Evolutionary conservation across 495 filamentous ascomycete genomes (phyloP).

Genomic region (Chaetomium tenue): DNA sequence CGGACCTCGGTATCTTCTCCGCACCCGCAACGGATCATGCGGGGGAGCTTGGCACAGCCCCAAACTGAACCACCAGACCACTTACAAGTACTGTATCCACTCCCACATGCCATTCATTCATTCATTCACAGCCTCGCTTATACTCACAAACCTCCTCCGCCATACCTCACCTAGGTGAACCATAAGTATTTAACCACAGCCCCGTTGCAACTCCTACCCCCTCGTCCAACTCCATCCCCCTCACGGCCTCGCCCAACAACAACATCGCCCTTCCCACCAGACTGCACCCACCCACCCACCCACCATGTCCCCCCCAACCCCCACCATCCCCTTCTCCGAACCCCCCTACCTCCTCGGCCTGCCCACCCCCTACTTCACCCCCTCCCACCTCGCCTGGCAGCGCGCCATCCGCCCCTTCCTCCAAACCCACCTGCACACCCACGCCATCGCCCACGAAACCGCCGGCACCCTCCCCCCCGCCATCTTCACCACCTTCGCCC

Average conservation of each 20-base stretch:
- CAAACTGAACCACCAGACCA: background rate
- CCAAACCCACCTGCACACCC: conserved; percentile 55
- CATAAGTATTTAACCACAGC: too few species aligned
- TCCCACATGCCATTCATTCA: too few species aligned
- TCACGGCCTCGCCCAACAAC: background rate
- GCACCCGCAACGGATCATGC: background rate
- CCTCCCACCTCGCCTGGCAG: conserved; percentile 62
- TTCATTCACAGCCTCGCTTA: too few species aligned
- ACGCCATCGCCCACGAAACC: conserved; percentile 67
- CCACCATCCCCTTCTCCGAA: conserved; percentile 64
- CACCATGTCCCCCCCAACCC: background rate
- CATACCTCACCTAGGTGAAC: background rate
- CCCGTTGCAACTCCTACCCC: too few species aligned
- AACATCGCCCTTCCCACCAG: too few species aligned
- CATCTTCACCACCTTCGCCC: conserved; percentile 61
- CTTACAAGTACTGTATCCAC: background rate
- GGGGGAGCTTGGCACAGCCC: conserved; percentile 5
- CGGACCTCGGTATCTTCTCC: conserved; percentile 6
- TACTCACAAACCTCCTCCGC: background rate
- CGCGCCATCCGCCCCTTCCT: conserved; percentile 64
- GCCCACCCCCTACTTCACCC: conserved; percentile 66
- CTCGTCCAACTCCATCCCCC: background rate
- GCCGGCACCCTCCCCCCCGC: conserved; percentile 59
- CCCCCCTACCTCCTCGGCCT: conserved; percentile 68
- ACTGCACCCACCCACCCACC: too few species aligned